phyloP scores from a whole-genome alignment of 257 asterid genomes.

The Salvia hispanica region DNA sequence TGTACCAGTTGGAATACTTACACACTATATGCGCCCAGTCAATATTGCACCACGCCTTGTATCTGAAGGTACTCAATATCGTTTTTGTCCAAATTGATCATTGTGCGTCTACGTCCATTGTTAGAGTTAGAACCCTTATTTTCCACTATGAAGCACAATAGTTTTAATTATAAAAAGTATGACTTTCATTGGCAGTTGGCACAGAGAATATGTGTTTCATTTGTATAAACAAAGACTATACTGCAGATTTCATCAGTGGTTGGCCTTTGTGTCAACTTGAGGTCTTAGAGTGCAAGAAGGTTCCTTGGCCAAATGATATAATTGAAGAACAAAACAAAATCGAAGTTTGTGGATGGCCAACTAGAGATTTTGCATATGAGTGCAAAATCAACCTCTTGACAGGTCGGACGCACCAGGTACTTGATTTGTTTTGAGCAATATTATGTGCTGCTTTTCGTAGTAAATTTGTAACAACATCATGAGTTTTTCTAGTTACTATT shows the following conservation, averaged over 20 bases:
- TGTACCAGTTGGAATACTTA: conserved; percentile 64
- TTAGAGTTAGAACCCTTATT: neutral
- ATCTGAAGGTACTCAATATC: conserved; percentile 60
- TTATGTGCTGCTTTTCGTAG: neutral
- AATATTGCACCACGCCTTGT: conserved; percentile 85
- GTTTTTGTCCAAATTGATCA: neutral
- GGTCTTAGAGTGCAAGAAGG: conserved; percentile 84
- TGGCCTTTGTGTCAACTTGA: conserved; percentile 93
- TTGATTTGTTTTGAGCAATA: neutral
- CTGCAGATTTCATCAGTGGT: conserved; percentile 57
- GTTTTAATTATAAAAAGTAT: neutral
- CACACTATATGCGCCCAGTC: conserved; percentile 93
- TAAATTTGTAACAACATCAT: neutral
- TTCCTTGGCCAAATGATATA: conserved; percentile 70
- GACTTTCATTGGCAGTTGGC: neutral
- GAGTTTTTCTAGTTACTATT: neutral
- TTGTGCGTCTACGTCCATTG: neutral
- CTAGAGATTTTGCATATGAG: conserved; percentile 76
- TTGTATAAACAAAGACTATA: neutral
- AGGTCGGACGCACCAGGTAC: conserved; percentile 96
- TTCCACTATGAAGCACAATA: neutral
- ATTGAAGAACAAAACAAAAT: conserved; percentile 47
- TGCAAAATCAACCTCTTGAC: conserved; percentile 84
- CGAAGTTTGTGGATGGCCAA: conserved; percentile 80
- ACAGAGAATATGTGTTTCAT: neutral